Base-by-base conservation (phyloP, 2,329 filamentous ascomycete species). In the Fusarium hostae region DNA sequence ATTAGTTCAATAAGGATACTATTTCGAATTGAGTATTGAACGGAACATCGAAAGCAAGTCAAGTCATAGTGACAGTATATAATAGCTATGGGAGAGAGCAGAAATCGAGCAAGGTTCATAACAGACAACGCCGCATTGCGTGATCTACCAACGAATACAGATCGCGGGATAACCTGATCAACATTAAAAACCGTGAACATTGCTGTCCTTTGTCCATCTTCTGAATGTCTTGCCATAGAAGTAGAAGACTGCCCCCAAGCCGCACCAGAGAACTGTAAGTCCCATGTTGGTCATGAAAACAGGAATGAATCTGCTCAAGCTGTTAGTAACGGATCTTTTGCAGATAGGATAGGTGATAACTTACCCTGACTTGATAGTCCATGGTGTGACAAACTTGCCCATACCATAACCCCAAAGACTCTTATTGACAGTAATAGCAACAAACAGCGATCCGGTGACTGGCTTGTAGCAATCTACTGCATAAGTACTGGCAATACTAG, bases 1-100 rank as follows among this genome's bases (percentile, higher is more conserved):
- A 0, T 91, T 97, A 76, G 95, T 92, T 18, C 86, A 90, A 39
- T 88, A 50, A 3, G 2, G 24, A 18, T 7, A 18, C 2, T 0
- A 18, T 16, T 9, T 2, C 2, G 4, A 4, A 18, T 44, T 12
- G 16, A 18, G 10, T 8, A 18, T 5, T 6, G 9, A 5, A 4
- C 4, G 7, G 15, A 22, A 1, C 5, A 8, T 5, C 5, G 3
- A 2, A 9, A 32, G 15, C 8, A 50, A 32, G 3, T 18, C 5
- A 13, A 13, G 3, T 18, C 5, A 13, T 9, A 7, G 5, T 50
- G n/a, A 22, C 8, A 9, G n/a, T 48, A 9, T 24, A 32, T 13
- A 18, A 22, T 32, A 32, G 2, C 28, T 13, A 34, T 24, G 8
- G 8, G 4, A 6, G 2, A 15, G 9, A 20, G 32, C 2, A 37